Evolutionary conservation across 23 red algal species (phyloP).

Genomic region (Gracilaria gracilis): DNA sequence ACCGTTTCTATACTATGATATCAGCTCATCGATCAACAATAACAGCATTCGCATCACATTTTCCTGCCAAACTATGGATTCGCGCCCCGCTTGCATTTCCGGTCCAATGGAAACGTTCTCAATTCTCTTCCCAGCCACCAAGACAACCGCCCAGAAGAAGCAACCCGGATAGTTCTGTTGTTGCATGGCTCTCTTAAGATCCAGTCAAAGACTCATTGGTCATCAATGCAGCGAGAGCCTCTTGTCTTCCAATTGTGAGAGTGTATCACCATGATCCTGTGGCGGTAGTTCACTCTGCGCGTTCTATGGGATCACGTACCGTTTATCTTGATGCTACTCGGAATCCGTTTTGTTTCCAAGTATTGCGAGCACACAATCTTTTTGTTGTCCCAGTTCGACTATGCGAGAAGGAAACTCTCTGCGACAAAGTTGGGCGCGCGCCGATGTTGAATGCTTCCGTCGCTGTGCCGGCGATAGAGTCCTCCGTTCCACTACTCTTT

Average conservation of each 20-base stretch:
- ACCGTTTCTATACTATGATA: neutral
- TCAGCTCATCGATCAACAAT: neutral
- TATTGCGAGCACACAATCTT: conserved; percentile 7
- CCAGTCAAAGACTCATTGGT: conserved; percentile 10
- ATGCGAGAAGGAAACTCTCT: neutral
- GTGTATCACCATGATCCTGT: conserved; percentile 12
- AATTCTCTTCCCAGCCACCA: conserved; percentile 2
- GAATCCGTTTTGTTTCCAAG: neutral
- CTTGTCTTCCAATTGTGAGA: conserved; percentile 17
- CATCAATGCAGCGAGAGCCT: conserved; percentile 16
- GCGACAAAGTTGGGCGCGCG: neutral
- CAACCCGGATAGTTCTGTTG: neutral
- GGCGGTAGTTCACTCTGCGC: neutral
- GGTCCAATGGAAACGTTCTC: neutral
- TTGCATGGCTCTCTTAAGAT: conserved; percentile 40
- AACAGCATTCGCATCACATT: neutral
- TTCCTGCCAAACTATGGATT: neutral
- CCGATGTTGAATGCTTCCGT: neutral
- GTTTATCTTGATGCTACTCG: conserved; percentile 7
- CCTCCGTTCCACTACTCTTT: conserved; percentile 10
- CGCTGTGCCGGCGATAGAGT: neutral
- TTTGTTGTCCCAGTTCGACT: neutral
- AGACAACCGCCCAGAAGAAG: neutral
- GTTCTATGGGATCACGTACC: conserved; percentile 4
- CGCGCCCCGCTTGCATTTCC: neutral